Percentiles rank a stretch among this genome's conserved stretches.
Conservation (phyloP, 129 eudicot genomes). For the Pulicaria dysenterica region DNA sequence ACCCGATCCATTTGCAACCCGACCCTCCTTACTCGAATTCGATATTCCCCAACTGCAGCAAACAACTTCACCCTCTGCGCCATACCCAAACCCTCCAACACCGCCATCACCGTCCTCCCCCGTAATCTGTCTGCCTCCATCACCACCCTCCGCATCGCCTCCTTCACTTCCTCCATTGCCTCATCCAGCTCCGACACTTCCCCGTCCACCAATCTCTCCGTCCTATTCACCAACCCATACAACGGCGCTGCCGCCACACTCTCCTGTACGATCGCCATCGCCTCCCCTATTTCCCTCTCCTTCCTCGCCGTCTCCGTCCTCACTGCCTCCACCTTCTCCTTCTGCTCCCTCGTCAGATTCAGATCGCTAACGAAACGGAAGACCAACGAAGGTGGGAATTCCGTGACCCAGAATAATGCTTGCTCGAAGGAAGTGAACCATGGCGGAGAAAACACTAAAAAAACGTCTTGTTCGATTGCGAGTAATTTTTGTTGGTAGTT, state of each 20-base stretch:
- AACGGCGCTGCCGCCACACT: slow-evolving; percentile 46
- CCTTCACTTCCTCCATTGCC: slow-evolving; percentile 38
- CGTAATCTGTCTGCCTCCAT: slow-evolving; percentile 18
- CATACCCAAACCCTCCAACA: slow-evolving; percentile 21
- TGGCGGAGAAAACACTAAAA: slow-evolving; percentile 45
- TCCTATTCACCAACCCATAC: slow-evolving; percentile 35
- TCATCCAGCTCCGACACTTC: slow-evolving; percentile 32
- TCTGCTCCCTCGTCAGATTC: slow-evolving; percentile 31
- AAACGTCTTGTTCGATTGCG: slow-evolving; percentile 32
- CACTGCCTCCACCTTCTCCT: background rate
- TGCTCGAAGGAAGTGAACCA: slow-evolving; percentile 57
- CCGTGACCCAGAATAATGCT: slow-evolving; percentile 46
- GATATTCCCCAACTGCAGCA: slow-evolving; percentile 26
- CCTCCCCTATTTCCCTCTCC: slow-evolving; percentile 34
- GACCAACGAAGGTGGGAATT: slow-evolving; percentile 41
- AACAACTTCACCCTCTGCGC: slow-evolving; percentile 18
- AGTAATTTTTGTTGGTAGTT: slow-evolving; percentile 33
- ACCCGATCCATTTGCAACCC: slow-evolving; percentile 25
- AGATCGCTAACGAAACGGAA: slow-evolving; percentile 29
- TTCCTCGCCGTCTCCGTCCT: slow-evolving; percentile 21
- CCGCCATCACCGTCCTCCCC: slow-evolving; percentile 2
- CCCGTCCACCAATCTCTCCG: slow-evolving; percentile 44
- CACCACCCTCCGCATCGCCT: slow-evolving; percentile 30
- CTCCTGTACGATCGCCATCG: slow-evolving; percentile 55
- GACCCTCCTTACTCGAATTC: slow-evolving; percentile 27